A percentile compares a stretch with the other conserved stretches of the same genome.
Conservation (phyloP, 371 early-diverging fungal genomes). For the Thermomucor indicae-seudaticae region DNA sequence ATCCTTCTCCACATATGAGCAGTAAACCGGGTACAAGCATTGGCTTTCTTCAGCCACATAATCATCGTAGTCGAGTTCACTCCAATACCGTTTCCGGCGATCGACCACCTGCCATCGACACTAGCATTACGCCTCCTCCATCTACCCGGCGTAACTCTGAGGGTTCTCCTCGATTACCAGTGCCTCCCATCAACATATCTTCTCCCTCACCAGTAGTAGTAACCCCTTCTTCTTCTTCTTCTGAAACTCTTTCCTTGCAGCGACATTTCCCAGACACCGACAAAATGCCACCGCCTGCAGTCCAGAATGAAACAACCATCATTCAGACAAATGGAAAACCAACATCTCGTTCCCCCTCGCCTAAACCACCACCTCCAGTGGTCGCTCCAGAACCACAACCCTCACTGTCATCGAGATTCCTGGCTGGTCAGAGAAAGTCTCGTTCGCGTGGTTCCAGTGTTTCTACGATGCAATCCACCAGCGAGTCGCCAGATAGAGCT, state of each 20-base stretch:
- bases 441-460: constrained; percentile 20
- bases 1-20: too few species aligned
- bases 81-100: constrained; percentile 20
- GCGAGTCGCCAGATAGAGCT: constrained; percentile 4
- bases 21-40: too few species aligned
- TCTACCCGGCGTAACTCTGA: constrained; percentile 17
- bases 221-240: not conserved
- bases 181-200: constrained; percentile 21
- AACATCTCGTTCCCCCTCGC: constrained; percentile 7
- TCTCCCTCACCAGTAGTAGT: constrained; percentile 14
- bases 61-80: constrained; percentile 7
- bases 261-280: constrained; percentile 4
- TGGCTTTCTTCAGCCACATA: not conserved
- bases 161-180: constrained; percentile 13
- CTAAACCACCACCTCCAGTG: constrained; percentile 8
- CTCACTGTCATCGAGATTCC: not conserved
- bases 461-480: constrained; percentile 4
- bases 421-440: constrained; percentile 4
- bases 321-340: not conserved
- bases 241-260: not conserved
- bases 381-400: constrained; percentile 3
- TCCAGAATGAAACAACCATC: constrained; percentile 1
- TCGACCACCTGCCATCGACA: constrained; percentile 12
- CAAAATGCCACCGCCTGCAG: not conserved
- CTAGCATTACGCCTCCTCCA: not conserved